Base-by-base conservation (phyloP, 169 alveolate genomes). In the Plasmodium billcollinsi region DNA sequence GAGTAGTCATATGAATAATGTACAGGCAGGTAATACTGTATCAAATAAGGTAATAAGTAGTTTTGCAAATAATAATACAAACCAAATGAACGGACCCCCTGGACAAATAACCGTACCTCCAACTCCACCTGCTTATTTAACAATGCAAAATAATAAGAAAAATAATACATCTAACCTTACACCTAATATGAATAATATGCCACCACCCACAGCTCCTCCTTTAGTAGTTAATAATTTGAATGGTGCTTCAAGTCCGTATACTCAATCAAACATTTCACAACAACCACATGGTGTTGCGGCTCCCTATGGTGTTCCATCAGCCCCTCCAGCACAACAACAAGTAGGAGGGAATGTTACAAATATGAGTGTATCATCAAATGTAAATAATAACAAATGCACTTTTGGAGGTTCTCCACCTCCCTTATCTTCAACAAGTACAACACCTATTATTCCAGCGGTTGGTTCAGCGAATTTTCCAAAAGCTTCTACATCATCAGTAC, bases 201-300 rank as follows among this genome's bases (percentile, higher is more conserved):
- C 75, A 52, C 69, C 76, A 15, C 59, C 89, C 50, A 49, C 70
- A 8, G 78, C 89, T 11, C 89, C 78, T 12, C 50, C 78, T 56
- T n/a, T 62, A 75, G 47, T 58, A 67, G 24, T 39, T 49, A 70
- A 18, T 29, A 24, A 26, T 33, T n/a, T 67, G 50, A 3, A 8
- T 49, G 33, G 45, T 2, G n/a, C 29, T 20, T 5, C 50, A 9
- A 14, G 11, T 20, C 52, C 47, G 14, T 47, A 20, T 52, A 2
- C 78, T 70, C 11, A 62, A 6, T 14, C 54, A 8, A 20, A 67
- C 21, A 20, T 39, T 39, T 11, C 75, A 14, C 33, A 24, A 4
- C 75, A 11, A 67, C 3, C 45, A 0, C 45, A 33, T 33, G 45
- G 45, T 33, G 45, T 33, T 33, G 8, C 45, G 9, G 45, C 45